phyloP scores from a whole-genome alignment of 164 flowering plant species.

The Cinnamomum micranthum region DNA sequence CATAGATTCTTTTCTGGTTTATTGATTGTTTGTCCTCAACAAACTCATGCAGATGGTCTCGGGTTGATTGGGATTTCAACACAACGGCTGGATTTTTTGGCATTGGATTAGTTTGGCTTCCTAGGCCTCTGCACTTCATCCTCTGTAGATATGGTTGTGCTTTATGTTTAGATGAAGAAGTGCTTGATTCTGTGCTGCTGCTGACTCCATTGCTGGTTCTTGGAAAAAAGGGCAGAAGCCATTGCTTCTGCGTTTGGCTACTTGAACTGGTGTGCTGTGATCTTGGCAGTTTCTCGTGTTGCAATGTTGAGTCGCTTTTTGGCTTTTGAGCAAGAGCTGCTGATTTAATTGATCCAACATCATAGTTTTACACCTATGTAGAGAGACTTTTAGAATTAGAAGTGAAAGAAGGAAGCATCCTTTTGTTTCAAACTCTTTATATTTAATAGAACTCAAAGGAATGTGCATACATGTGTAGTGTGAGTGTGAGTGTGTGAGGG shows the following conservation, averaged over 20 bases:
- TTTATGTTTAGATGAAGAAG: not conserved
- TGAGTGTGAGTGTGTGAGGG: too few species aligned
- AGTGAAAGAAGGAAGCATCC: not conserved
- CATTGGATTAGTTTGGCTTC: not conserved
- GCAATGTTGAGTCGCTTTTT: too few species aligned
- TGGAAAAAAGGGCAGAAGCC: not conserved
- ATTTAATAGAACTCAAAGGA: too few species aligned
- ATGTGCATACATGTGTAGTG: too few species aligned
- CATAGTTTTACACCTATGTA: not conserved
- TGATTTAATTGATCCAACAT: not conserved
- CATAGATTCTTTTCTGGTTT: not conserved
- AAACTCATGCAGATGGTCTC: constrained; percentile 21
- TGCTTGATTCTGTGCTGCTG: not conserved
- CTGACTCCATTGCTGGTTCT: not conserved
- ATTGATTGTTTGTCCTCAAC: not conserved
- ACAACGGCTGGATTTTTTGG: not conserved
- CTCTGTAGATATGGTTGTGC: not conserved
- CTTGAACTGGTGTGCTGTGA: not conserved
- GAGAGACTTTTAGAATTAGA: not conserved
- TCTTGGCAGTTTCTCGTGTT: not conserved
- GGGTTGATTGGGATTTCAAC: constrained; percentile 13
- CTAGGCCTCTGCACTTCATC: not conserved
- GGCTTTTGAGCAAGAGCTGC: not conserved
- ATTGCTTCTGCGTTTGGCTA: not conserved
- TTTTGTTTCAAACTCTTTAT: not conserved